Base-by-base conservation (phyloP, 352 stramenopile species). In the Pythium periplocum region DNA sequence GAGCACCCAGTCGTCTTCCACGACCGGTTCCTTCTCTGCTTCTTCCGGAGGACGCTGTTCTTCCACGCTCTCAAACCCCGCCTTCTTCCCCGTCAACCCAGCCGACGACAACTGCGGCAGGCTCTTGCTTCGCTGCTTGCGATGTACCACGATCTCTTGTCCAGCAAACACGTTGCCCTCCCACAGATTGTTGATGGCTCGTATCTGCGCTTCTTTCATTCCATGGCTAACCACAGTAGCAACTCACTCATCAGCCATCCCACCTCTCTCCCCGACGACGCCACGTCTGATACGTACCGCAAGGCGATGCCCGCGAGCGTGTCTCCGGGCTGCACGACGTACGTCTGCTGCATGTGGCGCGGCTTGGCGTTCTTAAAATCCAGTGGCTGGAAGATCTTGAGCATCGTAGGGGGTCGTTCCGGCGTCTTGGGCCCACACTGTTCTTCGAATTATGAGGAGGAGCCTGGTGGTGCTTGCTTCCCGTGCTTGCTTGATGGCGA, bases 151-250 rank as follows among this genome's bases (percentile, higher is more conserved):
- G 17, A 87, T 52, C 49, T 69, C 50, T 48, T 82, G 71, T 6
- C 73, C 71, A 4, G 55, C 41, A 38, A 73, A 69, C 42, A 79
- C 69, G 46, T 66, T 61, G 45, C 67, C 70, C 30, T 57, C 56
- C 37, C 70, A 62, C 45, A 87, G 53, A 45, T 82, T 71, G 60
- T 85, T 87, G 48, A 82, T 69, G 31, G 71, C 64, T 34, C 66
- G 63, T 48, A 87, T 59, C 48, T 87, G 72, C 17, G 57, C 65
- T 55, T 78, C 67, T 12, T 69, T 66, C 61, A 84, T 66, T 9
- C 71, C 67, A 59, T 83, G 70, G 26, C 71, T 86, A 38, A n/a
- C 30, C 4, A 32, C 26, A 30, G 9, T 41, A 36, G 10, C 4
- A 48, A 32, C 44, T 10, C 31, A 31, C 3, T 41, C 6, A 31